phyloP scores from a whole-genome alignment of 192 early-diverging fungal species.

The Pilobolus umbonatus region DNA sequence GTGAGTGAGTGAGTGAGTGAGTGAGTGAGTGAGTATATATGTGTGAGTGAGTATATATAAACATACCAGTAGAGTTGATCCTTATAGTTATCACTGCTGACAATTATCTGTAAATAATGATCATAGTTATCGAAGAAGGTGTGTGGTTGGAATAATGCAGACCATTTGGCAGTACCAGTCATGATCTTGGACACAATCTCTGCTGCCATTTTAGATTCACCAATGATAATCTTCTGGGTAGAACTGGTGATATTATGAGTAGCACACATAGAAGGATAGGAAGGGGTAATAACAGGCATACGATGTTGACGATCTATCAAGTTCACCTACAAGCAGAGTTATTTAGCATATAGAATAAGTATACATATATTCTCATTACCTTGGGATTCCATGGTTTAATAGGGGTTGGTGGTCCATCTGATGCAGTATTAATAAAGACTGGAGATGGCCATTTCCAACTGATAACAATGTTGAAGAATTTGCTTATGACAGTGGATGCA shows the following conservation, averaged over 20 bases:
- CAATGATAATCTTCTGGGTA: constrained; percentile 46
- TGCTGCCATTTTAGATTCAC: constrained; percentile 29
- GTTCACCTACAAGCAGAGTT: neutral
- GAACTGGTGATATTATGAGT: constrained; percentile 66
- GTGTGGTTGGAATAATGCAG: constrained; percentile 19
- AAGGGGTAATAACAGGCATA: constrained; percentile 73
- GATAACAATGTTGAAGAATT: constrained; percentile 58
- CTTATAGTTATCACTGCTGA: constrained; percentile 12
- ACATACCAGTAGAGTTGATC: constrained; percentile 16
- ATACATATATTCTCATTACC: neutral
- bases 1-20: too few species aligned
- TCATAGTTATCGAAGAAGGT: constrained; percentile 27
- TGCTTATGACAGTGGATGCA: constrained; percentile 54
- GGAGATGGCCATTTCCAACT: constrained; percentile 66
- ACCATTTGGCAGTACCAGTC: constrained; percentile 21
- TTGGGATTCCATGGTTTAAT: constrained; percentile 60
- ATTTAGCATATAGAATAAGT: neutral
- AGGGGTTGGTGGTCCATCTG: constrained; percentile 46
- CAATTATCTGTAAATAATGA: constrained; percentile 28
- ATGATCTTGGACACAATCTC: constrained; percentile 26
- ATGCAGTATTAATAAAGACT: constrained; percentile 55
- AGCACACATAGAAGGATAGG: constrained; percentile 67
- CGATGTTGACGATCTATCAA: constrained; percentile 43
- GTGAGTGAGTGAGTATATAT: constrained; percentile 7
- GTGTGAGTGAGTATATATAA: neutral